A percentile compares a stretch with the other conserved stretches of the same genome.
phyloP scores from a whole-genome alignment of 306 rosid species.

The Malus fusca region DNA sequence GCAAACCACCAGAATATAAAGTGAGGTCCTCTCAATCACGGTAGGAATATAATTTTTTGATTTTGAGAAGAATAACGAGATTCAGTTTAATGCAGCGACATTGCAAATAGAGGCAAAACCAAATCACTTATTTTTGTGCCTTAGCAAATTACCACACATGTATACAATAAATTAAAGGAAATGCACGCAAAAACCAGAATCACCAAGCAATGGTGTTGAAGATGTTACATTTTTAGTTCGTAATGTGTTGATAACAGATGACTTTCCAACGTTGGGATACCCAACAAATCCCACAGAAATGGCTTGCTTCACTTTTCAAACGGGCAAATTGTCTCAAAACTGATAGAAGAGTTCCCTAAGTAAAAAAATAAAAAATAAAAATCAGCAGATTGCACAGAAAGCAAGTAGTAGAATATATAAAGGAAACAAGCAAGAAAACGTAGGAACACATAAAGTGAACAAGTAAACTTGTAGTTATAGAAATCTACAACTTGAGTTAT shows the following conservation, averaged over 20 bases:
- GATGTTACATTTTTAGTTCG: slow-evolving; percentile 70
- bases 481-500: not conserved
- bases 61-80: not conserved
- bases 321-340: slow-evolving; percentile 89
- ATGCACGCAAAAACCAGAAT: not conserved
- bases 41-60: not conserved
- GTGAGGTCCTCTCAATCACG: not conserved
- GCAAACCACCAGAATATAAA: no score
- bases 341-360: slow-evolving; percentile 85
- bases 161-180: not conserved
- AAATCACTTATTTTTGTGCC: not conserved
- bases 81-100: not conserved
- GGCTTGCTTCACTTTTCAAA: slow-evolving; percentile 88
- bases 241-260: slow-evolving; percentile 84
- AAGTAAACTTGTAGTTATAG: no score
- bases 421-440: not conserved
- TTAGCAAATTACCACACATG: not conserved
- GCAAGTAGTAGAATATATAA: not conserved
- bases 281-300: slow-evolving; percentile 96
- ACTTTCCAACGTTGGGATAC: slow-evolving; percentile 96
- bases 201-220: slow-evolving; percentile 12
- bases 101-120: not conserved
- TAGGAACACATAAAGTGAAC: no score
- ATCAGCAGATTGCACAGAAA: not conserved
- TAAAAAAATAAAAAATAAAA: not conserved